Evolutionary conservation across 164 flowering plant species (phyloP).

Genomic region (Dillenia suffruticosa): DNA sequence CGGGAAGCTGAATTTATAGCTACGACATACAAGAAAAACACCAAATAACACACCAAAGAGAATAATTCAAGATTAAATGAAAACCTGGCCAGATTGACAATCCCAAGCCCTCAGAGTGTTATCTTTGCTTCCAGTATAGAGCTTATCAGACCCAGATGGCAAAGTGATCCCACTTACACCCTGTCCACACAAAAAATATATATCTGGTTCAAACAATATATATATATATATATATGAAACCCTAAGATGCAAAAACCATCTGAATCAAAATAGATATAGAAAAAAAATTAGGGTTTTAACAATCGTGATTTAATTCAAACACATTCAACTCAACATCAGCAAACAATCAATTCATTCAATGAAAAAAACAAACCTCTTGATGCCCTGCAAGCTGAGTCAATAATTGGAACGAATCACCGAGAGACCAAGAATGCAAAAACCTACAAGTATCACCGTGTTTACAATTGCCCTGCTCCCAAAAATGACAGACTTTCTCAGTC

Average conservation of each 20-base stretch:
- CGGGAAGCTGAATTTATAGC: too few relatives aligned
- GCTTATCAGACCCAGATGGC: slow-evolving; percentile 78
- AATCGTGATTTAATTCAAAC: too few relatives aligned
- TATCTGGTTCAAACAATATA: too few relatives aligned
- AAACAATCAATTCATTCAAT: background rate
- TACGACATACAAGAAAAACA: too few relatives aligned
- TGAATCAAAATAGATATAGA: background rate
- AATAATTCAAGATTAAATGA: background rate
- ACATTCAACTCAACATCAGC: background rate
- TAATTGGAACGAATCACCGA: slow-evolving; percentile 56
- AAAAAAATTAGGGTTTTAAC: background rate
- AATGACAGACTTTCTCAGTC: slow-evolving; percentile 56
- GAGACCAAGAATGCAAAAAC: slow-evolving; percentile 69
- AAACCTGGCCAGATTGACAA: slow-evolving; percentile 87
- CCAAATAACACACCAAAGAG: too few relatives aligned
- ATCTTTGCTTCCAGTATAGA: slow-evolving; percentile 76
- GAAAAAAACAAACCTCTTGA: slow-evolving; percentile 46
- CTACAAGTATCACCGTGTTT: slow-evolving; percentile 60
- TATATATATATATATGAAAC: background rate
- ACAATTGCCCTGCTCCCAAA: slow-evolving; percentile 75
- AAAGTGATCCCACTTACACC: slow-evolving; percentile 68
- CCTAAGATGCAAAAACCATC: background rate
- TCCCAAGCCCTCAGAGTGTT: slow-evolving; percentile 74
- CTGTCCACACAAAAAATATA: slow-evolving; percentile 28
- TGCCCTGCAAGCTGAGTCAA: slow-evolving; percentile 85